Conservation (phyloP, 2,329 filamentous ascomycete genomes). For the Coniochaeta sp. region DNA sequence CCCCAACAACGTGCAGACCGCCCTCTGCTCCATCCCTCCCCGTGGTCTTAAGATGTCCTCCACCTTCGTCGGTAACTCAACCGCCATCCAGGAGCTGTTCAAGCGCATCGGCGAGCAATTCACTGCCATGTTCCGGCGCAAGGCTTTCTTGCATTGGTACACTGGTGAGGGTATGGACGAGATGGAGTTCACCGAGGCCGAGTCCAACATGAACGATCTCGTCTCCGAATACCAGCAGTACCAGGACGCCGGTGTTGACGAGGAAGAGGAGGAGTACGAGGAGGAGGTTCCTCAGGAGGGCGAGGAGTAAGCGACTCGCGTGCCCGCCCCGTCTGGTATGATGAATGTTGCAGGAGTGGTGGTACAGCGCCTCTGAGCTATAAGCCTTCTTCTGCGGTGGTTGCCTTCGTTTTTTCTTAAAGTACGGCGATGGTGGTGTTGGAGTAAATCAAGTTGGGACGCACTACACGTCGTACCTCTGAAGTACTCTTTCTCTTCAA, state of each 20-base stretch:
- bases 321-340: background rate
- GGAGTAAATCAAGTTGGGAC: background rate
- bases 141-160: slow-evolving; percentile 99
- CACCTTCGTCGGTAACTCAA: slow-evolving; percentile 98
- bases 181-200: slow-evolving; percentile 99
- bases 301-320: slow-evolving; percentile 39
- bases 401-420: background rate
- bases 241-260: slow-evolving; percentile 96
- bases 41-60: slow-evolving; percentile 98
- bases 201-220: slow-evolving; percentile 99
- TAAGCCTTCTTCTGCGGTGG: background rate
- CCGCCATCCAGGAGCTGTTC: slow-evolving; percentile 99
- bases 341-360: background rate
- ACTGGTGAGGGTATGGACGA: slow-evolving; percentile 99
- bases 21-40: slow-evolving; percentile 96
- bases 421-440: background rate
- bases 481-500: background rate
- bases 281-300: slow-evolving; percentile 76
- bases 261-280: slow-evolving; percentile 93
- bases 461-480: background rate
- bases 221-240: slow-evolving; percentile 99
- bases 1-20: slow-evolving; percentile 99
- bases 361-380: background rate
- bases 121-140: slow-evolving; percentile 99
- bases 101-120: slow-evolving; percentile 99